Conservation (phyloP, 106 monocot species). For the Allium sativum region DNA sequence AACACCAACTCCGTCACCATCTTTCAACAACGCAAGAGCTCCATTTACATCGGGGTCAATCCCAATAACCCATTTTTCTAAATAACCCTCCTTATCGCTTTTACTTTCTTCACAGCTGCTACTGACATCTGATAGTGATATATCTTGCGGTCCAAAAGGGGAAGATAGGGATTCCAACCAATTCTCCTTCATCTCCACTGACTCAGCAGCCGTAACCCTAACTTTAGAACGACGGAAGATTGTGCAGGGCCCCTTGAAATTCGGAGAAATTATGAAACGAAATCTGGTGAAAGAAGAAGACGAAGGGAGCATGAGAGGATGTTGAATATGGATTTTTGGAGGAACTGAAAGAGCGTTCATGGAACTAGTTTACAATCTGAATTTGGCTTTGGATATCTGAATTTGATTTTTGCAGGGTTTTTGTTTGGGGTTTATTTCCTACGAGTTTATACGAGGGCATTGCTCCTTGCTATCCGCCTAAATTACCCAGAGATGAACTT, state of each 20-base stretch:
- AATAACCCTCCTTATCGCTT: conserved; percentile 7
- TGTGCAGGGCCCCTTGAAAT: neutral
- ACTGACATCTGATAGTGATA: neutral
- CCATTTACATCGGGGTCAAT: conserved; percentile 71
- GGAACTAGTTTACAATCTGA: no score
- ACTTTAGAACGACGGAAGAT: neutral
- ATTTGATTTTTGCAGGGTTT: no score
- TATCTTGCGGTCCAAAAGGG: conserved; percentile 15
- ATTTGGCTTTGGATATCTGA: no score
- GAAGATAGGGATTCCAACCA: conserved; percentile 61
- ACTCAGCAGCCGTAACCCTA: conserved; percentile 19
- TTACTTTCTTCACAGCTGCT: neutral
- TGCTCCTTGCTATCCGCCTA: no score
- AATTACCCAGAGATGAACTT: no score
- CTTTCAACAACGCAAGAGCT: conserved; percentile 54
- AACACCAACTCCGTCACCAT: conserved; percentile 20
- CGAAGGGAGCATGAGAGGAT: no score
- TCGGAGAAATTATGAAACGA: neutral
- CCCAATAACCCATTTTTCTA: conserved; percentile 41
- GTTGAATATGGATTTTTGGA: no score
- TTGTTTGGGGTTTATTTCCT: no score
- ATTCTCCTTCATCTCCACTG: conserved; percentile 33
- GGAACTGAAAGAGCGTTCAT: no score
- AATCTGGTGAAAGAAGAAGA: neutral
- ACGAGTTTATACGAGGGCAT: no score